Percentiles rank a stretch among this genome's conserved stretches.
phyloP scores from a whole-genome alignment of 2,329 filamentous ascomycete genomes.

The Aaosphaeria pasadenensis region DNA sequence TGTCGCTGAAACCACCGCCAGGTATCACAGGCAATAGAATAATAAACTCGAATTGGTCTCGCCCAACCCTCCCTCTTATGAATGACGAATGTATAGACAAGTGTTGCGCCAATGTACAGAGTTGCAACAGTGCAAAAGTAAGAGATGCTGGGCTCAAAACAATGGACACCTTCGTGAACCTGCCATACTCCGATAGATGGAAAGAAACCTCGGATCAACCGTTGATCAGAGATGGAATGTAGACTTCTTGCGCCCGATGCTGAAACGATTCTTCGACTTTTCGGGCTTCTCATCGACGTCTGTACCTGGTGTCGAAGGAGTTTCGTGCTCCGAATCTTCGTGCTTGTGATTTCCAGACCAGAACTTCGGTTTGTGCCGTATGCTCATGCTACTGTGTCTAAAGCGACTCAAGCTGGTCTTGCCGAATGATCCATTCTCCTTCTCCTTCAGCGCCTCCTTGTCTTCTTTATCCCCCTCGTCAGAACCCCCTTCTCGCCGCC shows the following conservation, averaged over 20 bases:
- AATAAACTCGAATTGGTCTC: no score
- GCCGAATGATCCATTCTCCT: conserved; percentile 39
- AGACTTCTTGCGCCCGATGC: conserved; percentile 70
- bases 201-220: no score
- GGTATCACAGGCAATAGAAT: no score
- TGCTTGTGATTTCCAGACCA: conserved; percentile 51
- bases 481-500: background rate
- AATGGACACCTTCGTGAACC: no score
- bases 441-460: conserved; percentile 10
- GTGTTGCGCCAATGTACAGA: no score
- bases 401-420: conserved; percentile 59
- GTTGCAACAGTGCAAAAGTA: no score
- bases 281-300: conserved; percentile 13
- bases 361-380: conserved; percentile 72
- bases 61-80: no score
- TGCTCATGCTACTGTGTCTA: conserved; percentile 71
- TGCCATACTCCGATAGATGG: no score
- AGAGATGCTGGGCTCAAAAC: no score
- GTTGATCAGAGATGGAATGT: conserved; percentile 31
- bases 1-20: no score
- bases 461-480: conserved; percentile 1
- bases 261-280: conserved; percentile 65
- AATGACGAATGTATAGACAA: no score
- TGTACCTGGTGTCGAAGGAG: conserved; percentile 12
- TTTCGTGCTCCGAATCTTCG: conserved; percentile 21